Evolutionary conservation across 208 protist species (phyloP).

Genomic region (Leishmania tropica): DNA sequence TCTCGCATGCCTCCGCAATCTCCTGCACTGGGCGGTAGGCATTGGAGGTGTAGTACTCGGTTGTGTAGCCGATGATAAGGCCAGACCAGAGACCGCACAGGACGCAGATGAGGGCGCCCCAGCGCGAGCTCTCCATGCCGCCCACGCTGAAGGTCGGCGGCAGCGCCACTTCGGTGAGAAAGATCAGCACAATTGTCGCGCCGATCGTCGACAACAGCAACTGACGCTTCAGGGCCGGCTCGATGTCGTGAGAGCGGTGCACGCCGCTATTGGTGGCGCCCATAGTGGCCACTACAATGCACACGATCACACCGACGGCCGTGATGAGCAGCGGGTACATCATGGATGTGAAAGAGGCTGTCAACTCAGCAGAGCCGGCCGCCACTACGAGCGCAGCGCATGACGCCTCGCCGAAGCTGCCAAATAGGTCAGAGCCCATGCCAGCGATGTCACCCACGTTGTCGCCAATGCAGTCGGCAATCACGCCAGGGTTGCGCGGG

Average conservation of each 20-base stretch:
- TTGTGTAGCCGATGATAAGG: slow-evolving; percentile 91
- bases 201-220: slow-evolving; percentile 77
- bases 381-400: slow-evolving; percentile 92
- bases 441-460: slow-evolving; percentile 96
- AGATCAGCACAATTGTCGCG: slow-evolving; percentile 60
- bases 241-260: slow-evolving; percentile 59
- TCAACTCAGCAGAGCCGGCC: slow-evolving; percentile 61
- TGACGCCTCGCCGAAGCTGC: slow-evolving; percentile 95
- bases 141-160: slow-evolving; percentile 59
- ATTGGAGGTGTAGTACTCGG: slow-evolving; percentile 94
- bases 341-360: slow-evolving; percentile 72
- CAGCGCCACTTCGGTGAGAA: slow-evolving; percentile 66
- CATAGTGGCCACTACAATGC: slow-evolving; percentile 67
- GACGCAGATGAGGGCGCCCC: slow-evolving; percentile 76
- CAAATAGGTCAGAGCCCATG: slow-evolving; percentile 96
- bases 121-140: slow-evolving; percentile 40
- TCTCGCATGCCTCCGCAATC: slow-evolving; percentile 83
- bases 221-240: slow-evolving; percentile 83
- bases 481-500: slow-evolving; percentile 95
- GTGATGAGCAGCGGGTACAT: slow-evolving; percentile 92
- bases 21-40: slow-evolving; percentile 83
- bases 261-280: slow-evolving; percentile 65
- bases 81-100: slow-evolving; percentile 83
- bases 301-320: slow-evolving; percentile 74
- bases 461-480: slow-evolving; percentile 96